Percentiles rank a stretch among this genome's conserved stretches.
Conservation (phyloP, 139 green algal species). For the Asterochloris erici region DNA sequence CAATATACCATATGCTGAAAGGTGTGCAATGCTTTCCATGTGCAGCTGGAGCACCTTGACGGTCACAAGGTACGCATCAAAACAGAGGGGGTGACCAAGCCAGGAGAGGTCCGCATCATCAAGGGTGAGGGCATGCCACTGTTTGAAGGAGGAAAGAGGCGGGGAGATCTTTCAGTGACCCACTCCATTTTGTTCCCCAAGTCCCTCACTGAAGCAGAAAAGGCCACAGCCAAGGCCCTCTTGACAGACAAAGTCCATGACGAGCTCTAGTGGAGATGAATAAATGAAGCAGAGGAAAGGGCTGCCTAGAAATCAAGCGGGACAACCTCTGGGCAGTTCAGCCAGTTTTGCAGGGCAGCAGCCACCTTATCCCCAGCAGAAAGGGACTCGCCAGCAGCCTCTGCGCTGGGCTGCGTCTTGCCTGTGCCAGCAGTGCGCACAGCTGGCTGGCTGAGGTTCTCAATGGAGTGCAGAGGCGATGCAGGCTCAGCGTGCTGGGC, state of each 20-base stretch:
- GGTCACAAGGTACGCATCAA: slow-evolving; percentile 70
- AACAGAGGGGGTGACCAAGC: slow-evolving; percentile 43
- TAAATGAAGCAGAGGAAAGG: too few species aligned
- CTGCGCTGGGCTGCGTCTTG: too few species aligned
- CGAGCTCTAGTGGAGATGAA: slow-evolving; percentile 25
- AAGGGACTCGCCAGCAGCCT: too few species aligned
- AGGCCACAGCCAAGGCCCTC: slow-evolving; percentile 43
- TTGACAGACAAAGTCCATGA: slow-evolving; percentile 40
- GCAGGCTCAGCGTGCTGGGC: too few species aligned
- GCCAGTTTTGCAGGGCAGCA: too few species aligned
- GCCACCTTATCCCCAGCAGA: too few species aligned
- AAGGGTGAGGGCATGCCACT: slow-evolving; percentile 76
- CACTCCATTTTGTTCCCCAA: slow-evolving; percentile 82
- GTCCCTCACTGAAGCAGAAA: slow-evolving; percentile 70
- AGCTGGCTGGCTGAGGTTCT: too few species aligned
- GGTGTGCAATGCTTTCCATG: not conserved
- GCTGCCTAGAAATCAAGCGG: too few species aligned
- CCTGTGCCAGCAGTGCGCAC: too few species aligned
- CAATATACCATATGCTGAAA: not conserved
- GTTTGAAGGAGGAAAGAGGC: slow-evolving; percentile 36
- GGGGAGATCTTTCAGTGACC: slow-evolving; percentile 78
- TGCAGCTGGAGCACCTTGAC: slow-evolving; percentile 88
- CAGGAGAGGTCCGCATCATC: slow-evolving; percentile 59
- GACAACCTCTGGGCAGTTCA: too few species aligned
- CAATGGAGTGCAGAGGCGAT: too few species aligned